Evolutionary conservation across 164 flowering plant species (phyloP).

Genomic region (Cinnamomum chago): DNA sequence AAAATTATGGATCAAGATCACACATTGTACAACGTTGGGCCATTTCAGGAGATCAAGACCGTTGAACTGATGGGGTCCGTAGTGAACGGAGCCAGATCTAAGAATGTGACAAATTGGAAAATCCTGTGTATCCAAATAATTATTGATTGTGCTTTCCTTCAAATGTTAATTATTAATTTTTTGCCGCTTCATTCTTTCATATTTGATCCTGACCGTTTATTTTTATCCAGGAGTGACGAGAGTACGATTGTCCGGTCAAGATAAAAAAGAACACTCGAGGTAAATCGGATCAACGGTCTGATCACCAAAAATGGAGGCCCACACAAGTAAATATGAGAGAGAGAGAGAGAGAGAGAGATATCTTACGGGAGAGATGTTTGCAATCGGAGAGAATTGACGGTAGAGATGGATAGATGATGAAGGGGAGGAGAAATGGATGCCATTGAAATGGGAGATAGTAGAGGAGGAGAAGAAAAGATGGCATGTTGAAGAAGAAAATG

Average conservation of each 20-base stretch:
- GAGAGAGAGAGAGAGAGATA: slow-evolving; percentile 1
- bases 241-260: not conserved
- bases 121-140: too few species aligned
- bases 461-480: not conserved
- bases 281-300: not conserved
- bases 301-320: not conserved
- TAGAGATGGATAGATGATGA: not conserved
- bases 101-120: too few species aligned
- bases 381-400: not conserved
- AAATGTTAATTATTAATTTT: too few species aligned
- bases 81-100: too few species aligned
- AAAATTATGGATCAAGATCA: too few species aligned
- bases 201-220: not conserved
- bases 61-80: too few species aligned
- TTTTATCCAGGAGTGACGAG: not conserved
- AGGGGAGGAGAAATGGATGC: not conserved
- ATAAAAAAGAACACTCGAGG: not conserved
- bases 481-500: not conserved
- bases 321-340: not conserved
- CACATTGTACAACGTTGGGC: too few species aligned
- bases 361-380: not conserved
- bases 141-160: too few species aligned
- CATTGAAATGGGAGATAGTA: not conserved
- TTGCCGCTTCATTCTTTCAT: not conserved
- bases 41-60: too few species aligned